Evolutionary conservation across 2,329 filamentous ascomycete species (phyloP).

Genomic region (Aspergillus transmontanensis): DNA sequence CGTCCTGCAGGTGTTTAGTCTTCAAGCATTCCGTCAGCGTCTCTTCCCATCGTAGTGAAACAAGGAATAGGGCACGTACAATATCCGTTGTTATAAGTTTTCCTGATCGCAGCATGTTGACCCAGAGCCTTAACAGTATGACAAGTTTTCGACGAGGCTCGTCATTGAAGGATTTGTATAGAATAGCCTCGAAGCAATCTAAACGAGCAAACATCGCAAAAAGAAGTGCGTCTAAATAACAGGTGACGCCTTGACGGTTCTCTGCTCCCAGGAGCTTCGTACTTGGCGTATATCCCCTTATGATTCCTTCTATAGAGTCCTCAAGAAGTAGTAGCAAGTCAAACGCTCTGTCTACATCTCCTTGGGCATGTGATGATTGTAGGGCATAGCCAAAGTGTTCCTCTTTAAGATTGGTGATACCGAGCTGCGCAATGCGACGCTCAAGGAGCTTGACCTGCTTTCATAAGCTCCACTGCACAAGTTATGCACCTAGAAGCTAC

Average conservation of each 20-base stretch:
- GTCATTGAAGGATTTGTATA: conserved; percentile 77
- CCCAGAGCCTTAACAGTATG: conserved; percentile 82
- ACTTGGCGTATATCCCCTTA: conserved; percentile 72
- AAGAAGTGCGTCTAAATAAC: conserved; percentile 86
- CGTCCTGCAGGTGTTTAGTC: conserved; percentile 81
- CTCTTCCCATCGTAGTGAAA: neutral
- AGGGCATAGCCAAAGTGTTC: conserved; percentile 66
- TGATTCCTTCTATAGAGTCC: conserved; percentile 76
- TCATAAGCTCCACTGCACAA: conserved; percentile 15
- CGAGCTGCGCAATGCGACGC: conserved; percentile 54
- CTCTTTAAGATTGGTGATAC: conserved; percentile 60
- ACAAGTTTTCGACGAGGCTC: conserved; percentile 72
- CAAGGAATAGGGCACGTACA: conserved; percentile 49
- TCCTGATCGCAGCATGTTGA: conserved; percentile 85
- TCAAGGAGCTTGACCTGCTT: conserved; percentile 56
- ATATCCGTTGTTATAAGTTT: conserved; percentile 84
- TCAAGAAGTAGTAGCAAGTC: conserved; percentile 77
- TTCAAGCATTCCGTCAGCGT: conserved; percentile 38
- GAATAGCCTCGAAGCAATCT: conserved; percentile 88
- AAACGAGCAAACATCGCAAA: conserved; percentile 95
- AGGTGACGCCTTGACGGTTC: conserved; percentile 86
- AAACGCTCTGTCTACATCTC: conserved; percentile 73
- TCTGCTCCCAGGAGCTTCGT: conserved; percentile 79
- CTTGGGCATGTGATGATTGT: conserved; percentile 64
- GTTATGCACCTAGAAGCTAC: neutral